phyloP scores from a whole-genome alignment of 2,329 filamentous ascomycete species.

The Fusarium burgessii region DNA sequence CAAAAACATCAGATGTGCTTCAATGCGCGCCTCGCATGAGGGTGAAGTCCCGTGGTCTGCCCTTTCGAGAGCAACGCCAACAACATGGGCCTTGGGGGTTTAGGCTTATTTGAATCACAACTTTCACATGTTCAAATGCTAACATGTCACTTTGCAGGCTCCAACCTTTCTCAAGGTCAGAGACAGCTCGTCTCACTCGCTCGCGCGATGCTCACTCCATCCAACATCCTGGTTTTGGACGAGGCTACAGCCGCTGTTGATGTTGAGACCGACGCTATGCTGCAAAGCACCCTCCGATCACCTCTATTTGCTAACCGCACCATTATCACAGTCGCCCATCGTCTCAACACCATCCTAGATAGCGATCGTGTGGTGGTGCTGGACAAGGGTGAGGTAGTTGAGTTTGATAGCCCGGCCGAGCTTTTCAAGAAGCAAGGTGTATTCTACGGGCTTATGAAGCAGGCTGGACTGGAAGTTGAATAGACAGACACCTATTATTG shows the following conservation, averaged over 20 bases:
- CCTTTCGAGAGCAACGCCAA: constrained; percentile 11
- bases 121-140: constrained; percentile 34
- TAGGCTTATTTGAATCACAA: background rate
- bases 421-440: constrained; percentile 80
- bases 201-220: constrained; percentile 91
- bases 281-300: constrained; percentile 72
- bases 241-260: constrained; percentile 89
- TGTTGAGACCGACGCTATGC: constrained; percentile 74
- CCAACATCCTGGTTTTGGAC: constrained; percentile 96
- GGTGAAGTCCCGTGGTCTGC: constrained; percentile 49
- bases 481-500: constrained; percentile 25
- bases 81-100: constrained; percentile 4
- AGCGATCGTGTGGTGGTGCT: constrained; percentile 93
- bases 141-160: constrained; percentile 66
- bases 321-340: constrained; percentile 98
- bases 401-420: constrained; percentile 88
- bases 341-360: constrained; percentile 96
- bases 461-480: constrained; percentile 78
- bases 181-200: constrained; percentile 94
- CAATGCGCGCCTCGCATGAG: constrained; percentile 53
- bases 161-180: constrained; percentile 95
- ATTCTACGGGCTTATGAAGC: constrained; percentile 92
- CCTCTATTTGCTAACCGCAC: constrained; percentile 87
- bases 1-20: constrained; percentile 43
- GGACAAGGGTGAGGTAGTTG: constrained; percentile 87